Evolutionary conservation across 805 yeast genomes (phyloP), one percentile per base, ranked within the genome.

Genomic region (Teunomyces panamensis): DNA sequence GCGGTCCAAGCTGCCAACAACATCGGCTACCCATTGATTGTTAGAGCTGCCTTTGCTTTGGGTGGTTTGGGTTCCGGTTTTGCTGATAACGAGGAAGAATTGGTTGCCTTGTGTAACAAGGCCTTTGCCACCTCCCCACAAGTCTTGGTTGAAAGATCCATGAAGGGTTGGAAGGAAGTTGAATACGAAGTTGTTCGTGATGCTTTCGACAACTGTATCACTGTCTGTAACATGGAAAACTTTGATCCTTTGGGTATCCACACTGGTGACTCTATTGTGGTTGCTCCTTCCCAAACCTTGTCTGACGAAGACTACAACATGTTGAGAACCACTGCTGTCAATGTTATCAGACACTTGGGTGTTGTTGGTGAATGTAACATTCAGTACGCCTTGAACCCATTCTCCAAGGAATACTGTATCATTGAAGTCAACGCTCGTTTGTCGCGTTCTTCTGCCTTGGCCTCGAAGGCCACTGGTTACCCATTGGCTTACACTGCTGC

Each of bases 361-460:
- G 99, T 92, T 65, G 98, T 92, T 65, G 99, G 99, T 78, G 99
- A 92, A 77, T 92, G 99, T 79, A 92, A 92, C 75, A 89, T 92
- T 62, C 99, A 92, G 72, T 92, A 92, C 65, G 97, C 98, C 45
- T 79, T 92, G 65, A 87, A 92, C 65, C 98, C 99, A 50, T 80
- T 84, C 71, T 85, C 95, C 50, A 85, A 88, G 69, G 98, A 94
- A 64, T 92, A 92, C 75, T 87, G 99, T 74, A 89, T 92, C 58
- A 92, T 92, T 69, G 99, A 92, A 76, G 99, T 92, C 56, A 92
- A 92, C 67, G 99, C 99, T 44, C 87, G 99, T 76, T 79, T 92
- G 60, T 91, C 97, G 29, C 85, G 99, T 70, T 92, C 99, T 42
- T 94, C 98, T n/a, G 99, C 99, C 48, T 79, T 92, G 61, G 99